phyloP scores from a whole-genome alignment of 768 basidiomycete genomes.

The Termitomyces sp. region DNA sequence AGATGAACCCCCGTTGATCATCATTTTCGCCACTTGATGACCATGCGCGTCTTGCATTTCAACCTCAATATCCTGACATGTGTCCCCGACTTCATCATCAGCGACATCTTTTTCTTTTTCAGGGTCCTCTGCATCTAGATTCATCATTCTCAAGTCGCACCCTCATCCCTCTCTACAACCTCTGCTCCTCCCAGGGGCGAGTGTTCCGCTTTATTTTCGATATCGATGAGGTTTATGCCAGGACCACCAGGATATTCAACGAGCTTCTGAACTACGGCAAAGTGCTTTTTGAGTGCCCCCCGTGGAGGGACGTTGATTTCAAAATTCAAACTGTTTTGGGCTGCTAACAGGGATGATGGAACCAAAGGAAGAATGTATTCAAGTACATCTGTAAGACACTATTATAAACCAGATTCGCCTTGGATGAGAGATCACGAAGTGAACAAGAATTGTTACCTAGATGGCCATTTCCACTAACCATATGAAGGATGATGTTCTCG shows the following conservation, averaged over 20 bases:
- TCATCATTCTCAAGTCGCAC: constrained; percentile 76
- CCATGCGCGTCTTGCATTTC: constrained; percentile 73
- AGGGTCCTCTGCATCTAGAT: constrained; percentile 47
- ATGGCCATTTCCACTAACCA: constrained; percentile 89
- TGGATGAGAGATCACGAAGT: constrained; percentile 6
- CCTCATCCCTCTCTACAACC: constrained; percentile 76
- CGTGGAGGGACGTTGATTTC: constrained; percentile 84
- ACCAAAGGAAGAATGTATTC: constrained; percentile 64
- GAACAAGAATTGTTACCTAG: constrained; percentile 46
- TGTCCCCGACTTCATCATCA: constrained; percentile 30
- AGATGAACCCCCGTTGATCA: constrained; percentile 28
- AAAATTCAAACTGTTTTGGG: constrained; percentile 68
- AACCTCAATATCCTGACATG: constrained; percentile 48
- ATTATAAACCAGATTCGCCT: constrained; percentile 36
- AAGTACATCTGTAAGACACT: constrained; percentile 62
- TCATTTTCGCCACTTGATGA: constrained; percentile 59
- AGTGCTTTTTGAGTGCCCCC: constrained; percentile 83
- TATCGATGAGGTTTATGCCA: constrained; percentile 66
- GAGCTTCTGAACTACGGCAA: constrained; percentile 54
- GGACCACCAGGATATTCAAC: constrained; percentile 53
- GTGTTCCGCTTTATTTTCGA: constrained; percentile 66
- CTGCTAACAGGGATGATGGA: constrained; percentile 48
- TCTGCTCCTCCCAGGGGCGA: constrained; percentile 84
- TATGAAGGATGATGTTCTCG: constrained; percentile 79
- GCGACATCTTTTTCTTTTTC: constrained; percentile 29